A percentile compares a stretch with the other conserved stretches of the same genome.
These are phyloP conservation scores for Ascobolus immersus DNA, from an alignment of 495 filamentous ascomycete genomes.

Conservation along the genomic window DNA sequence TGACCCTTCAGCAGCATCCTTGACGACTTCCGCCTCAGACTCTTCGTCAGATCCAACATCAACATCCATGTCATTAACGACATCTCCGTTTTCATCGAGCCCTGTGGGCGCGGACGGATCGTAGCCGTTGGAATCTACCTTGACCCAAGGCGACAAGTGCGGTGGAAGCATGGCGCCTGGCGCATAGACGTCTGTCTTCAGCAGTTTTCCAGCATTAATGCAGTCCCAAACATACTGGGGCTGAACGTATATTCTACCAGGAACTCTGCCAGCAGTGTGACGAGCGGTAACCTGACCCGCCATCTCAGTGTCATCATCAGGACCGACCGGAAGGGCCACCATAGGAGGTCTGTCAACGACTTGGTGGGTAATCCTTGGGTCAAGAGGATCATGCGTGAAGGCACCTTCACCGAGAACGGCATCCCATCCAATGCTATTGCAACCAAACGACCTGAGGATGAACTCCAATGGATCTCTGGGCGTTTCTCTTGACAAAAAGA, in stretches of 20 bases:
- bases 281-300: conserved; percentile 25
- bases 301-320: conserved; percentile 33
- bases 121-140: conserved; percentile 56
- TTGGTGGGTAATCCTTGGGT: conserved; percentile 80
- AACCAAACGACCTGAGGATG: conserved; percentile 78
- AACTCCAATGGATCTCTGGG: conserved; percentile 81
- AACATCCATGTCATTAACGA: conserved; percentile 17
- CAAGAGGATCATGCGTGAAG: conserved; percentile 66
- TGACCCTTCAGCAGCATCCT: conserved; percentile 13
- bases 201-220: conserved; percentile 65
- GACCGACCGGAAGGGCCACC: conserved; percentile 29
- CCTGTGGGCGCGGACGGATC: conserved; percentile 61
- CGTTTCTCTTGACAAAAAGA: conserved; percentile 84
- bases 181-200: conserved; percentile 66
- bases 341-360: conserved; percentile 68
- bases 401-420: conserved; percentile 66
- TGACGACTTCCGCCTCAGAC: conserved; percentile 17
- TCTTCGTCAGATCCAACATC: conserved; percentile 13
- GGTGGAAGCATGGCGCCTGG: conserved; percentile 75
- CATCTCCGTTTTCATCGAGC: conserved; percentile 24
- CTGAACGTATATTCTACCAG: conserved; percentile 74
- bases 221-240: conserved; percentile 98
- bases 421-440: conserved; percentile 91
- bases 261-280: conserved; percentile 35
- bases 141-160: conserved; percentile 90